Evolutionary conservation across 2,329 filamentous ascomycete species (phyloP).

Genomic region (Raffaelea ambrosiae): DNA sequence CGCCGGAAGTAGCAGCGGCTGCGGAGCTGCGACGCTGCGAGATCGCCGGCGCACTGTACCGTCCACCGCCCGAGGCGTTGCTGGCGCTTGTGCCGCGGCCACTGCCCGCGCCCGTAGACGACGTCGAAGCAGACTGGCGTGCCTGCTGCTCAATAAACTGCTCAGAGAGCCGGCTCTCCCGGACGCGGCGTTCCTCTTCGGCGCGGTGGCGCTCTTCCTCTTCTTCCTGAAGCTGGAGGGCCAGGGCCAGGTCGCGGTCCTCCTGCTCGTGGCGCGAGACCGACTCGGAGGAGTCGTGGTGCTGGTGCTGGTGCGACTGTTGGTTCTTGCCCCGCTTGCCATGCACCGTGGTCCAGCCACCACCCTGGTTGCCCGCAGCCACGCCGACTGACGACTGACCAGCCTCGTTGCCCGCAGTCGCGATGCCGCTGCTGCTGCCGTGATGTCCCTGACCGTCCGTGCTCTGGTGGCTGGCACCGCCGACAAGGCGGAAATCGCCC

Average conservation of each 20-base stretch:
- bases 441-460: not conserved
- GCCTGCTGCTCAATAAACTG: constrained; percentile 61
- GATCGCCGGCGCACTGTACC: constrained; percentile 1
- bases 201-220: constrained; percentile 70
- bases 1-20: not conserved
- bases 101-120: constrained; percentile 11
- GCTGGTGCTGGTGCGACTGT: constrained; percentile 1
- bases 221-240: constrained; percentile 88
- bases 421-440: constrained; percentile 1
- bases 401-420: not conserved
- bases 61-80: constrained; percentile 7
- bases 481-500: constrained; percentile 83
- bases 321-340: constrained; percentile 17
- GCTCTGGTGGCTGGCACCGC: constrained; percentile 35
- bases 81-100: constrained; percentile 23
- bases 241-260: constrained; percentile 79
- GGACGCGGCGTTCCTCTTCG: constrained; percentile 50
- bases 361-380: constrained; percentile 14
- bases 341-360: constrained; percentile 49
- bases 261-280: constrained; percentile 53
- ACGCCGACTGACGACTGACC: not conserved
- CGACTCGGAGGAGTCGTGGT: constrained; percentile 23
- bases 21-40: constrained; percentile 25
- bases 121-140: constrained; percentile 23
- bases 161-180: constrained; percentile 61